Evolutionary conservation across 176 grass and related monocot genomes (phyloP).

Genomic region (Melocanna baccifera): DNA sequence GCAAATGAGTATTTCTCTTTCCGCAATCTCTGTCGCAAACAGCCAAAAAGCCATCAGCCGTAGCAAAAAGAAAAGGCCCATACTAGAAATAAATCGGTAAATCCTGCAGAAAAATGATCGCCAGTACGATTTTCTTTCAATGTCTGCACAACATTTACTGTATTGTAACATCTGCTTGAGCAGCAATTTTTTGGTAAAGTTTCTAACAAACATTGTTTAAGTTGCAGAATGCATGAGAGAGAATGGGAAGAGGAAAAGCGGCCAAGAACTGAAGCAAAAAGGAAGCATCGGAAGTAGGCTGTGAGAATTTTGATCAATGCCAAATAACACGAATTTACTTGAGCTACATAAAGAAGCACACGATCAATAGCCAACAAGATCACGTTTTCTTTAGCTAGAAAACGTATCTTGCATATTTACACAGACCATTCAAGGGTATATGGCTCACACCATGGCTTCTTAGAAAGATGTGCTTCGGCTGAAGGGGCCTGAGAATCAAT

Average conservation of each 20-base stretch:
- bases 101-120: neutral
- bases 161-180: conserved; percentile 6
- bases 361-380: neutral
- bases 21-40: too few species aligned
- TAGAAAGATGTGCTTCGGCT: neutral
- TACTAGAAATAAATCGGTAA: neutral
- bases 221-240: conserved; percentile 74
- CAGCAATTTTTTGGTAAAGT: neutral
- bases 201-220: conserved; percentile 28
- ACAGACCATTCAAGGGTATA: neutral
- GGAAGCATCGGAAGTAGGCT: conserved; percentile 69
- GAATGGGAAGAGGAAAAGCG: conserved; percentile 96
- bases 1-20: too few species aligned
- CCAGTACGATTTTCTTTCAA: neutral
- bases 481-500: neutral
- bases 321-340: neutral
- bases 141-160: neutral
- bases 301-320: neutral
- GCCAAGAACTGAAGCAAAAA: conserved; percentile 79
- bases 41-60: too few species aligned
- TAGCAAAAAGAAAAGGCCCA: too few species aligned
- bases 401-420: neutral
- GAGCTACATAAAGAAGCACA: neutral
- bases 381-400: neutral
- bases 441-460: neutral